phyloP scores from a whole-genome alignment of 495 filamentous ascomycete species.

The Penicillium crystallinum region DNA sequence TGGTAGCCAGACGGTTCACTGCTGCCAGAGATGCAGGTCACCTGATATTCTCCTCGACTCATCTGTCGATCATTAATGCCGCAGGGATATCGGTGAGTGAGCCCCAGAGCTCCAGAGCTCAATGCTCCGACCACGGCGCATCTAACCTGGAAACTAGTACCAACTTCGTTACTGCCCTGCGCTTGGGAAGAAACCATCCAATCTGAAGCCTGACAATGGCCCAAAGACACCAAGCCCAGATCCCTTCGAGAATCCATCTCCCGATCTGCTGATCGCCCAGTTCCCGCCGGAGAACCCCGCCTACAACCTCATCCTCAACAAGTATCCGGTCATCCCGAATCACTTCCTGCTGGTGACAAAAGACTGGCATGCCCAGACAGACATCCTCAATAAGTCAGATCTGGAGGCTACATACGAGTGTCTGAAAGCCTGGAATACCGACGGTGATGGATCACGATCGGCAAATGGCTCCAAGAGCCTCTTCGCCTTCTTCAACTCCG shows the following conservation, averaged over 20 bases:
- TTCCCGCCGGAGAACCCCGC: conserved; percentile 45
- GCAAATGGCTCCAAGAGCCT: conserved; percentile 31
- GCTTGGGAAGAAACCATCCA: conserved; percentile 64
- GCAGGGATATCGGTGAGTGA: conserved; percentile 50
- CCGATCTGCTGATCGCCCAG: conserved; percentile 56
- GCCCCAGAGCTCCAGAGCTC: too few relatives aligned
- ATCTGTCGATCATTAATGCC: conserved; percentile 49
- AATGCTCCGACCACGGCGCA: not conserved
- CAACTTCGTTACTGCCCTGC: conserved; percentile 76
- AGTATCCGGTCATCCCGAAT: conserved; percentile 71
- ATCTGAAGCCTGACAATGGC: conserved; percentile 32
- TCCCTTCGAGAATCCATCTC: conserved; percentile 65
- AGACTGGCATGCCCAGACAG: conserved; percentile 60
- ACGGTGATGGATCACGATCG: not conserved
- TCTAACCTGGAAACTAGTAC: conserved; percentile 45
- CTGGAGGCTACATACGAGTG: conserved; percentile 61
- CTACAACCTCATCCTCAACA: conserved; percentile 72
- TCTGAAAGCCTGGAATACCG: conserved; percentile 52
- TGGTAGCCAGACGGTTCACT: conserved; percentile 51
- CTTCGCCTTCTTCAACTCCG: conserved; percentile 83
- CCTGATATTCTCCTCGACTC: conserved; percentile 55
- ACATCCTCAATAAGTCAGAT: conserved; percentile 61
- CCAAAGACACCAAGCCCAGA: conserved; percentile 50
- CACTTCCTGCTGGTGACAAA: conserved; percentile 77
- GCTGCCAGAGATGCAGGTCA: conserved; percentile 49